Evolutionary conservation across 306 rosid genomes (phyloP).

Genomic region (Alnus glutinosa): DNA sequence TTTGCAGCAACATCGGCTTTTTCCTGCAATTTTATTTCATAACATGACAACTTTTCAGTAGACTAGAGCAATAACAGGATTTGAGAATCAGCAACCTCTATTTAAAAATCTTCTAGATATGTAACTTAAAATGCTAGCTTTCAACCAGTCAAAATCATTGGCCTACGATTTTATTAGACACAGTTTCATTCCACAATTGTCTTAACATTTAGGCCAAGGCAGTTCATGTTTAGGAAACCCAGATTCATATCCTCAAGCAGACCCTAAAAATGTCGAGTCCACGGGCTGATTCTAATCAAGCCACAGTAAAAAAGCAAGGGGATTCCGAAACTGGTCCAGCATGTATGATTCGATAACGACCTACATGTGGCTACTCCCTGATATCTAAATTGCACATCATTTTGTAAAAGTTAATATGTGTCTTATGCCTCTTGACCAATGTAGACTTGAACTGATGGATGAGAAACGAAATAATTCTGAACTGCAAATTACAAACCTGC

Average conservation of each 20-base stretch:
- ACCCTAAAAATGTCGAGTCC: neutral
- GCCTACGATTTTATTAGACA: neutral
- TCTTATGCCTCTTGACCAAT: neutral
- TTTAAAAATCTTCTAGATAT: neutral
- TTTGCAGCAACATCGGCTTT: conserved; percentile 71
- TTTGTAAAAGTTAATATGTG: neutral
- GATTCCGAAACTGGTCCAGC: neutral
- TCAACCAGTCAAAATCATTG: neutral
- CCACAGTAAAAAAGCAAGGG: neutral
- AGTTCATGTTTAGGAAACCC: neutral
- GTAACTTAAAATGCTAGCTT: neutral
- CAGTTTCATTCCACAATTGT: neutral
- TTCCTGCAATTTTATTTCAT: conserved; percentile 53
- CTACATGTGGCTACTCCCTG: conserved; percentile 1
- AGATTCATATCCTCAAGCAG: neutral
- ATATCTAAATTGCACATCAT: neutral
- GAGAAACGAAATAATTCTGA: conserved; percentile 11
- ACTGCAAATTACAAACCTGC: conserved; percentile 62
- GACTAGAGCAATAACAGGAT: neutral
- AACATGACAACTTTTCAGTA: conserved; percentile 4
- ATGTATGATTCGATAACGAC: neutral
- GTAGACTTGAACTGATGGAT: conserved; percentile 6
- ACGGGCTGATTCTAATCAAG: neutral
- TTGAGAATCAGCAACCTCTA: neutral
- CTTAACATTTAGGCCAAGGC: neutral